phyloP scores from a whole-genome alignment of 805 yeast genomes.

The Candida nitratophila region DNA sequence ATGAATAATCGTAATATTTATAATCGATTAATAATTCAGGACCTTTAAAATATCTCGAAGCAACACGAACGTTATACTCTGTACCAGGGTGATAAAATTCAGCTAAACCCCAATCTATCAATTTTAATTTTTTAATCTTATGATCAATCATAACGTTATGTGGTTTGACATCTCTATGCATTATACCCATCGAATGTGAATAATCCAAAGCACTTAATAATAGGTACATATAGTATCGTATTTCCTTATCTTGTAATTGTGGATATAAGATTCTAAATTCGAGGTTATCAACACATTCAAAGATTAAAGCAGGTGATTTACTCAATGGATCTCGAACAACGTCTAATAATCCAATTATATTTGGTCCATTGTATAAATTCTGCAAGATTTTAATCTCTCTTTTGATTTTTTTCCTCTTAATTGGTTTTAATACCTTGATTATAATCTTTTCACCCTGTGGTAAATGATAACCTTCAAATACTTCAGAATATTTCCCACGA shows the following conservation, averaged over 20 bases:
- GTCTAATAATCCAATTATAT: slow-evolving; percentile 69
- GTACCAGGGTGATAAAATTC: slow-evolving; percentile 87
- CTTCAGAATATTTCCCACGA: slow-evolving; percentile 93
- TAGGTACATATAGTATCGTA: slow-evolving; percentile 77
- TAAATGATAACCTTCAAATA: slow-evolving; percentile 75
- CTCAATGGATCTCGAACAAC: slow-evolving; percentile 74
- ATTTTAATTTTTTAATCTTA: slow-evolving; percentile 54
- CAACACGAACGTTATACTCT: slow-evolving; percentile 90
- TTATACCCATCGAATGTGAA: slow-evolving; percentile 91
- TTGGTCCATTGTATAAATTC: slow-evolving; percentile 79
- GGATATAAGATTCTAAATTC: slow-evolving; percentile 82
- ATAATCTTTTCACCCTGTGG: slow-evolving; percentile 61
- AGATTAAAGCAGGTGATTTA: slow-evolving; percentile 80
- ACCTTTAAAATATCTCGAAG: slow-evolving; percentile 88
- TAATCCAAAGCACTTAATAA: slow-evolving; percentile 79
- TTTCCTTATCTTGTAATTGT: slow-evolving; percentile 64
- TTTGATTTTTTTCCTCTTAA: slow-evolving; percentile 83
- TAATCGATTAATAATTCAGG: slow-evolving; percentile 85
- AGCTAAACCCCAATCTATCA: slow-evolving; percentile 95
- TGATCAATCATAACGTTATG: slow-evolving; percentile 96
- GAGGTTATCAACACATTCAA: slow-evolving; percentile 76
- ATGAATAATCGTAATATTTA: slow-evolving; percentile 83
- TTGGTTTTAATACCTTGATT: slow-evolving; percentile 87
- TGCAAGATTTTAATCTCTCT: slow-evolving; percentile 85
- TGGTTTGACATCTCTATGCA: slow-evolving; percentile 95